Evolutionary conservation across 495 filamentous ascomycete genomes (phyloP), one percentile per base, ranked within the genome.

Genomic region (Trichoderma reesei): DNA sequence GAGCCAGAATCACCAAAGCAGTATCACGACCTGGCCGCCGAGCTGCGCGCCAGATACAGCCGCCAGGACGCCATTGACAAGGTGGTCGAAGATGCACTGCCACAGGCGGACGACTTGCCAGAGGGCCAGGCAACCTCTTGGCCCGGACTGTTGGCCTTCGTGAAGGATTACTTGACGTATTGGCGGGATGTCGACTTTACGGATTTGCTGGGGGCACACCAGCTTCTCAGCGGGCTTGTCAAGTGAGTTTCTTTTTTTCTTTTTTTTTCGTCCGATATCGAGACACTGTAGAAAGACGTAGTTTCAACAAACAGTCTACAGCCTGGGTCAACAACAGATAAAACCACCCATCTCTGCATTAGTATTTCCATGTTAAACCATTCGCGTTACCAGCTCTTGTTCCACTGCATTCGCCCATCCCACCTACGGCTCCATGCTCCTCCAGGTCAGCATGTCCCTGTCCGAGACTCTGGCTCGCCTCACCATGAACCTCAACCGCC

Each of bases 371-470:
- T 26, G 26, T 26, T 26, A 26, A 48, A 48, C n/a, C 18, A 20
- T 5, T 5, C 13, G 20, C 7, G 16, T 10, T 26, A 26, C 9
- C 64, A 86, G 88, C 67, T 88, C 90, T 72, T 89, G 85, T 69
- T 87, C 92, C 37, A 87, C 90, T 26, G 91, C 91, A 7, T 84
- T 96, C 38, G 85, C 85, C 37, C 86, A 95, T 70, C 83, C 86
- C 4, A 86, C 86, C 11, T 85, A 90, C 72, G 93, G 93, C 18
- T 80, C 87, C 41, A 76, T 96, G 66, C 80, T 96, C 61, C 80
- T 97, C 1, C 85, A 87, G 41, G 90, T 88, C 31, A 86, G 90
- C 67, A 82, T 94, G 61, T 86, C 88, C 14, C 79, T 94, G 46
- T 93, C 88, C 13, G 81, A 83, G 62, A 83, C 90, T 2, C 79